Evolutionary conservation across 352 stramenopile genomes (phyloP).

Genomic region (Ophiocytium majus): DNA sequence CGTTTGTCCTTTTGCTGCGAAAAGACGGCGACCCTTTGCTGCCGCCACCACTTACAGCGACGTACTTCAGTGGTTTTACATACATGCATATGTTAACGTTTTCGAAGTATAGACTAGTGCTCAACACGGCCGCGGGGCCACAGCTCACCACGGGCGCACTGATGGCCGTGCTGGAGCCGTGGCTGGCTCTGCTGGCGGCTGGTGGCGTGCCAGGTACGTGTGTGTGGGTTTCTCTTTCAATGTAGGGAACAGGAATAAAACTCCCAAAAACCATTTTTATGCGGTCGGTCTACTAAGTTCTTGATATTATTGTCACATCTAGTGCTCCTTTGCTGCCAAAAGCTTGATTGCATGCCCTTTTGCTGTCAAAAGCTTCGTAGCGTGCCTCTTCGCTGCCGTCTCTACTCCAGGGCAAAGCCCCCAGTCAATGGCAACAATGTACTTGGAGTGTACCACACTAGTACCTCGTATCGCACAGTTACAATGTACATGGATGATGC

Average conservation of each 20-base stretch:
- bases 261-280: no score
- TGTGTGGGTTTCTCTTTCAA: constrained; percentile 8
- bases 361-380: no score
- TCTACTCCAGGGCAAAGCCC: no score
- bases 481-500: no score
- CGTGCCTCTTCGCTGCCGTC: no score
- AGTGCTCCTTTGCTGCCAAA: no score
- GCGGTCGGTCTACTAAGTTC: no score
- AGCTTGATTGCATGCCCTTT: no score
- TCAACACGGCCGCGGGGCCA: background rate
- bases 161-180: constrained; percentile 29
- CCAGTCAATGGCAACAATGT: no score
- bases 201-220: constrained; percentile 4
- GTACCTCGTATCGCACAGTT: no score
- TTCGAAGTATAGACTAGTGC: background rate
- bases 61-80: background rate
- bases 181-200: background rate
- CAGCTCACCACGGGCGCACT: constrained; percentile 3
- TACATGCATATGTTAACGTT: constrained; percentile 18
- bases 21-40: background rate
- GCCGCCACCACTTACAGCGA: background rate
- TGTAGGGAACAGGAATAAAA: constrained; percentile 13
- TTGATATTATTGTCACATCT: no score
- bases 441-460: no score
- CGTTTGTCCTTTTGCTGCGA: background rate